phyloP scores from a whole-genome alignment of 371 early-diverging fungal species.

The Batrachochytrium dendrobatidis region DNA sequence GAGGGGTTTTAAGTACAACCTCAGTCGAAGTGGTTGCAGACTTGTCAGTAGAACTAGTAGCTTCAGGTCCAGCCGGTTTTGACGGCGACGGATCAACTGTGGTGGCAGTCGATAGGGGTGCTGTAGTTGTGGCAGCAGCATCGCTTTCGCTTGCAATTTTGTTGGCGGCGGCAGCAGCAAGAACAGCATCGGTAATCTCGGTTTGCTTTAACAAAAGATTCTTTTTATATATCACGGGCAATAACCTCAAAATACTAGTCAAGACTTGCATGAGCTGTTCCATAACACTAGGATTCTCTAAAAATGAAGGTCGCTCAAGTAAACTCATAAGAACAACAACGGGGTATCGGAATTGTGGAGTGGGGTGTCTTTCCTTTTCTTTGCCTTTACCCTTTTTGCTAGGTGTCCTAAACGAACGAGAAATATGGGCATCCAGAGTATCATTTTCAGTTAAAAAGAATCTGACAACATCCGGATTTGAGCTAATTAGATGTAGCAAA shows the following conservation, averaged over 20 bases:
- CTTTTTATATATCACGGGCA: conserved; percentile 15
- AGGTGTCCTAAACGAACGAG: conserved; percentile 10
- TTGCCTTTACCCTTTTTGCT: conserved; percentile 68
- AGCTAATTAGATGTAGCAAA: conserved; percentile 61
- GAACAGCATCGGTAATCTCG: conserved; percentile 7
- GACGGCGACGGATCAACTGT: conserved; percentile 6
- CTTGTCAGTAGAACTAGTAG: conserved; percentile 11
- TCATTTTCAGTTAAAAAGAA: conserved; percentile 75
- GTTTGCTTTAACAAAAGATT: conserved; percentile 11
- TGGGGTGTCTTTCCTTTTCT: conserved; percentile 35
- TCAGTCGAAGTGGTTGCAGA: conserved; percentile 9
- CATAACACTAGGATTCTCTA: conserved; percentile 66
- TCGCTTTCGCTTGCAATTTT: not conserved
- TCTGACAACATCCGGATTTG: conserved; percentile 55
- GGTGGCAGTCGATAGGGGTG: not conserved
- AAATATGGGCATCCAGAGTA: conserved; percentile 27
- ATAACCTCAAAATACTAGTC: conserved; percentile 34
- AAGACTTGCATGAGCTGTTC: conserved; percentile 87
- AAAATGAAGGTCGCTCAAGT: conserved; percentile 73
- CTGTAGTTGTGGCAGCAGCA: not conserved
- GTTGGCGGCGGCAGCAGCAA: conserved; percentile 3
- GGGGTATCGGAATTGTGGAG: conserved; percentile 65
- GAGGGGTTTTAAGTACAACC: conserved; percentile 21
- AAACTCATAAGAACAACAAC: conserved; percentile 75
- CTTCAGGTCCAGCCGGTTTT: not conserved